Base-by-base conservation (phyloP, 306 rosid genomes). In the Cyamopsis tetragonoloba region DNA sequence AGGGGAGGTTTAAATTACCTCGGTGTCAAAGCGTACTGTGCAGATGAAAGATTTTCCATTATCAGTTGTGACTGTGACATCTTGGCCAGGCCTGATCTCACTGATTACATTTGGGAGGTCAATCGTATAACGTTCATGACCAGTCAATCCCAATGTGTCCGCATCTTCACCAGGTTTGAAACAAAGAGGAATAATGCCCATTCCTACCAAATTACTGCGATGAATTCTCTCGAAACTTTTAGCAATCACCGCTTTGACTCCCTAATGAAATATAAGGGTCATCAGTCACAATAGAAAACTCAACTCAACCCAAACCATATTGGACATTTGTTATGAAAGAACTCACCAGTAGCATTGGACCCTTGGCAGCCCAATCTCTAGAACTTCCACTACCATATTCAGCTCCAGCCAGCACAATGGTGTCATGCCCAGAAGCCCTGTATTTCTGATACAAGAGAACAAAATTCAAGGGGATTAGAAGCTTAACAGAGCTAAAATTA, bases 291-390 rank as follows among this genome's bases (percentile, higher is more conserved):
- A 28, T 39, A 35, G 34, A 57, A 17, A 60, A 47, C 60, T 26
- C 58, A 50, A 54, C 42, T 6, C 24, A 19, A 60, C 43, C 19
- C 39, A 24, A 20, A 28, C 27, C 34, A 57, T 42, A 18, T 51
- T 58, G 6, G n/a, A n/a, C n/a, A n/a, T n/a, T n/a, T n/a, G n/a
- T n/a, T 8, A 53, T 42, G 72, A 20, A 37, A 59, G 66, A 59
- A 77, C 87, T 82, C 70, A 93, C 96, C 88, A 89, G 77, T 64
- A 93, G 77, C 98, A 93, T 89, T 63, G 96, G 98, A 51, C 98
- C 96, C 91, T 92, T 92, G 49, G 96, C 98, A 10, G 98, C 96
- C 96, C 96, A 92, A 78, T 92, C 96, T 49, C 96, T 75, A 46
- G 96, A 92, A 80, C 98, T 92, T 76, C 96, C 93, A 19, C 91